Evolutionary conservation across 352 stramenopile genomes (phyloP).

Genomic region (Thraustotheca clavata): DNA sequence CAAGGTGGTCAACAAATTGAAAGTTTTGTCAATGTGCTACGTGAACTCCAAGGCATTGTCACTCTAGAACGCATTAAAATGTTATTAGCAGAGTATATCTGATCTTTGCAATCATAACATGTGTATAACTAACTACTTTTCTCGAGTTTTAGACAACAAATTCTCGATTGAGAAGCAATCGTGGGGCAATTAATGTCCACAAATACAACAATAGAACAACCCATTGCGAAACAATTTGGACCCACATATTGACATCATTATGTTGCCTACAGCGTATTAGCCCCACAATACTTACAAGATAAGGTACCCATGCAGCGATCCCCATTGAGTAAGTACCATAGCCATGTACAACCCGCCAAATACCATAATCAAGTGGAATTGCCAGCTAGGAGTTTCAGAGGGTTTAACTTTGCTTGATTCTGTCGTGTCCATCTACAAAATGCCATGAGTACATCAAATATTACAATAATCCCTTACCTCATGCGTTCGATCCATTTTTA

Average conservation of each 20-base stretch:
- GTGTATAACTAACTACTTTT: neutral
- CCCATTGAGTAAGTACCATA: slow-evolving; percentile 78
- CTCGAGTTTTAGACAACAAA: slow-evolving; percentile 37
- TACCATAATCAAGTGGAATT: slow-evolving; percentile 70
- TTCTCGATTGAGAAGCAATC: slow-evolving; percentile 91
- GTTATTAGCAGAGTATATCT: slow-evolving; percentile 1
- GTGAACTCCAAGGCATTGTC: slow-evolving; percentile 53
- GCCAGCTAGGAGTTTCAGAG: slow-evolving; percentile 42
- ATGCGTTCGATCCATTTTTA: slow-evolving; percentile 3
- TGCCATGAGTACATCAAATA: neutral
- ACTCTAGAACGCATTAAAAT: slow-evolving; percentile 33
- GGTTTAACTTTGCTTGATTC: neutral
- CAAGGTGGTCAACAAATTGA: slow-evolving; percentile 41
- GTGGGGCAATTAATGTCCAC: slow-evolving; percentile 91
- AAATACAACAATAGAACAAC: slow-evolving; percentile 89
- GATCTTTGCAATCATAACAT: neutral
- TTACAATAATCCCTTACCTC: neutral
- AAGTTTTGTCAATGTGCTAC: slow-evolving; percentile 46
- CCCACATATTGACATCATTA: slow-evolving; percentile 89
- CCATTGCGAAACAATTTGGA: slow-evolving; percentile 93
- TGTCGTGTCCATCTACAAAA: neutral
- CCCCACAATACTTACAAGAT: neutral
- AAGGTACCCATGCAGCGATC: slow-evolving; percentile 42
- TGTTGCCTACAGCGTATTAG: neutral
- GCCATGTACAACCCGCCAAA: slow-evolving; percentile 72